Evolutionary conservation across 1,139 yeast genomes (phyloP), one percentile per base, ranked within the genome.

Genomic region (Kluyveromyces marxianus): DNA sequence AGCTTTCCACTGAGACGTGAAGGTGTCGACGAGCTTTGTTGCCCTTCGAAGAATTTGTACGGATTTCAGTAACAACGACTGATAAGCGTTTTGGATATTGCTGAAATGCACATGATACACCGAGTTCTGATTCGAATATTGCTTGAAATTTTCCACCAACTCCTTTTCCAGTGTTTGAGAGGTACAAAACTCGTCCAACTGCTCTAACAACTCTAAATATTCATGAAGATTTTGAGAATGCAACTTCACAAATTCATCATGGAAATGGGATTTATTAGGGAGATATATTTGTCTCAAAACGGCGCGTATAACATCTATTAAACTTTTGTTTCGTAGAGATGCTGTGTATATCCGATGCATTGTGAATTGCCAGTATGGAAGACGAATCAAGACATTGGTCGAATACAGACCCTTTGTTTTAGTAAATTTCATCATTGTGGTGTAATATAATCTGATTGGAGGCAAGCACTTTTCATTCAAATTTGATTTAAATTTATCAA

Each of bases 261-360:
- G 44, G 31, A 63, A 54, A 42, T 48, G 51, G 1, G 25, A 26
- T 43, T 45, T 53, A 42, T 57, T 58, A 1, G 66, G 60, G 28
- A 57, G 32, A 45, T 56, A 61, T 10, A 60, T 41, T 38, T 59
- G 63, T 38, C 60, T 53, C 7, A 53, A 38, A 21, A 59, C 25
- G 36, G 58, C 51, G 10, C 50, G 47, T 4, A 54, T 44, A 27
- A 58, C 52, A 34, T 55, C 51, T 3, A 53, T 31, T 7, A 59
- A 26, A 32, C 51, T 48, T 32, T 55, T 45, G 7, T 52, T 45
- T 39, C 60, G 52, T 10, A 58, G 46, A 5, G 57, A 45, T 36
- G 59, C 46, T 3, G 78, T 68, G 50, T 76, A 69, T 4, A 77
- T 63, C 50, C 74, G 67, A 54, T 79, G 84, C 46, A 77, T 59